These are phyloP conservation scores for Lactarius quietus DNA, from an alignment of 768 basidiomycete species.

Conservation along the genomic window DNA sequence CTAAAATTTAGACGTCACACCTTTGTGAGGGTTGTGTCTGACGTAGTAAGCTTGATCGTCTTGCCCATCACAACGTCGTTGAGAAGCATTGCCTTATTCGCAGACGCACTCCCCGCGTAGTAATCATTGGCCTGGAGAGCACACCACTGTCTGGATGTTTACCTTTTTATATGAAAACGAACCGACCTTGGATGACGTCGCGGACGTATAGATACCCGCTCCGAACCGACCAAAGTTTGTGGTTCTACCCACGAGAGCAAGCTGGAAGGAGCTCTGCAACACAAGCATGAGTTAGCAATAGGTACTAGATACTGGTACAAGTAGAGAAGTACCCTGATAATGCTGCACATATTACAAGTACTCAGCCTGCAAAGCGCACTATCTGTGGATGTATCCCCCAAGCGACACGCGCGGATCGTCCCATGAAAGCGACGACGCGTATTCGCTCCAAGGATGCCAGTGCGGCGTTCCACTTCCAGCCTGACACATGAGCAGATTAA, in stretches of 20 bases:
- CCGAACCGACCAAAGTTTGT: conserved; percentile 31
- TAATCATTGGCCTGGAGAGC: conserved; percentile 29
- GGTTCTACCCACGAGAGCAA: conserved; percentile 16
- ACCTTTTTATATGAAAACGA: not conserved
- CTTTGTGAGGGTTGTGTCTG: conserved; percentile 23
- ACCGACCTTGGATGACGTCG: conserved; percentile 31
- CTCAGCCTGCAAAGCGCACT: conserved; percentile 19
- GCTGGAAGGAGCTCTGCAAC: conserved; percentile 27
- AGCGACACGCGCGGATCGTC: conserved; percentile 27
- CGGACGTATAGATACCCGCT: conserved; percentile 30
- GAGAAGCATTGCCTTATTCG: conserved; percentile 27
- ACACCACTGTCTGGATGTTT: not conserved
- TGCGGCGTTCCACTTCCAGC: conserved; percentile 24
- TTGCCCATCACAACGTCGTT: conserved; percentile 31
- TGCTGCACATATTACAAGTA: conserved; percentile 28
- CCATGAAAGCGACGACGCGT: conserved; percentile 32
- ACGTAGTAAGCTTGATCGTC: conserved; percentile 18
- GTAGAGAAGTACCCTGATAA: conserved; percentile 23
- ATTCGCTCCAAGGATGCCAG: conserved; percentile 18
- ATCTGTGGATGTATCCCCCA: conserved; percentile 27
- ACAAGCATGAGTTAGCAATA: not conserved
- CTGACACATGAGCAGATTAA: conserved; percentile 6
- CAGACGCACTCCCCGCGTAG: conserved; percentile 16
- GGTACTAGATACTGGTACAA: too few relatives aligned
- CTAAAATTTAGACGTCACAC: conserved; percentile 11